Evolutionary conservation across 208 protist genomes (phyloP), one percentile per base, ranked within the genome.

Genomic region (Crithidia bombi): DNA sequence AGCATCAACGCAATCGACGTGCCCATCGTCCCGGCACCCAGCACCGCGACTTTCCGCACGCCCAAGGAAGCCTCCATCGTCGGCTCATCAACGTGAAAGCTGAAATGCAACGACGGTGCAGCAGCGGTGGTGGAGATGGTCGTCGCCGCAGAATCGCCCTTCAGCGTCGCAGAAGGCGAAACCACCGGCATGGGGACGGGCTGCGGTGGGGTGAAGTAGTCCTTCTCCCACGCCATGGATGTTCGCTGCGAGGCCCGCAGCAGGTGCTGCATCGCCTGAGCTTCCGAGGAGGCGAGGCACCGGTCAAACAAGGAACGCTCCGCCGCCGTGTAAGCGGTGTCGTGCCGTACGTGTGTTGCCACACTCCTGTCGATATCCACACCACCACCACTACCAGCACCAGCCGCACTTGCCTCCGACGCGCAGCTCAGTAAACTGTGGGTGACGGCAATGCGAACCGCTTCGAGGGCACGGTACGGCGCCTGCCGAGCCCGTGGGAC

Each of bases 21-120:
- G 35, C 91, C 93, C 72, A 97, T 83, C 19, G 82, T 83, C 17
- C 91, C 91, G 21, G 87, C 87, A 23, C 95, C 93, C 46, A 98
- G 79, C 32, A 98, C 80, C 35, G 72, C 83, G 3, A 93, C 68
- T 10, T 47, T 63, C 11, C 72, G 66, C 30, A 94, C 43, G 12
- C 52, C 54, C 21, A 65, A 26, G 33, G 43, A 38, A n/a, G 43
- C 23, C 33, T 55, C 61, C 19, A 30, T 17, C 23, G 23, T 52
- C 3, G 26, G 9, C 12, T 62, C 38, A 25, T 30, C 46, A 6
- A n/a, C 49, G 35, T 32, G 47, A 14, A 19, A 39, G 39, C 59
- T 38, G 32, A 21, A n/a, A 1, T 21, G 61, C 2, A 21, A 11
- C 2, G 43, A 35, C 4, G 39, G 15, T 2, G 57, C 63, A 28